Base-by-base conservation (phyloP, 805 yeast genomes). In the Cyberlindnera maritima region DNA sequence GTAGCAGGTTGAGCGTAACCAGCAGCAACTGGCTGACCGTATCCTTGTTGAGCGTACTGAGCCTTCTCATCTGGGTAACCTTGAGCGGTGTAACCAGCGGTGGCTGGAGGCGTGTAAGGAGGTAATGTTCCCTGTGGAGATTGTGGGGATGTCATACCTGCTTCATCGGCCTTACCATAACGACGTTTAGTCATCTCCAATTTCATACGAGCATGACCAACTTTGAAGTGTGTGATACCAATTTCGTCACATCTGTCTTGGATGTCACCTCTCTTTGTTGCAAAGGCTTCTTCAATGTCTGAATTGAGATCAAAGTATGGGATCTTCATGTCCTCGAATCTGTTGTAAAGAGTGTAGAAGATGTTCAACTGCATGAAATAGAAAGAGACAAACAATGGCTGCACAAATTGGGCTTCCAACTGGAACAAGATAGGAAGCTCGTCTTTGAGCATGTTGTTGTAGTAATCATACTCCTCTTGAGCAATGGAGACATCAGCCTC, bases 291-390 rank as follows among this genome's bases (percentile, higher is more conserved):
- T 45, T 86, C 75, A 53, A 94, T 87, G 64, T 90, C 98, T 38
- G 87, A 76, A 42, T 80, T 74, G 62, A 94, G 74, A 64, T 94
- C 96, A 68, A 94, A 94, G 70, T 94, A 94, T 14, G 97, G 97
- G 56, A 94, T 94, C 71, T 94, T 90, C 87, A 92, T 83, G 63
- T 88, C 96, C 69, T 92, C 96, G 88, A 92, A 88, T 59, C 87
- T 80, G 62, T 78, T 85, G 72, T 88, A 91, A 52, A 94, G 74
- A 1, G 97, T 90, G 76, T 94, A 94, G 68, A 91, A 94, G 48
- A 94, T 89, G 72, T 94, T 94, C 73, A 94, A 79, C 72, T 94
- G 99, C 98, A 94, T 94, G 75, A 82, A 94, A 70, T 94, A 94
- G 67, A 94, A 84, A 46, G 95, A 85, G 59, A 92, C 94, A 70